Conservation (phyloP, 2,329 filamentous ascomycete species). For the Cercospora zeina region DNA sequence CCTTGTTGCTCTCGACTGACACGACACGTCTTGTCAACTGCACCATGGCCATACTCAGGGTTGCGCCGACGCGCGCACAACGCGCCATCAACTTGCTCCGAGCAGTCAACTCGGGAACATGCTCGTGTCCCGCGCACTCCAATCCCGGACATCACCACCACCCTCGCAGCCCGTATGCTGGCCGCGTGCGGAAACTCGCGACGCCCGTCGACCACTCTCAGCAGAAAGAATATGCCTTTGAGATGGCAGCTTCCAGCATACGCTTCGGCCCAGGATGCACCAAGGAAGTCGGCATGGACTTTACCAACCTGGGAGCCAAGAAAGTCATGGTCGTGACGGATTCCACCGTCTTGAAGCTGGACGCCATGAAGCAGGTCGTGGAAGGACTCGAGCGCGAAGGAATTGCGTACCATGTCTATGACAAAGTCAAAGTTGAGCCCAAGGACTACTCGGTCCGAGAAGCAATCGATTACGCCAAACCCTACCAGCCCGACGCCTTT, state of each 20-base stretch:
- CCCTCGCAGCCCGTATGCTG: slow-evolving; percentile 58
- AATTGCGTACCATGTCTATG: slow-evolving; percentile 77
- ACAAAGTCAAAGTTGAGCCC: slow-evolving; percentile 80
- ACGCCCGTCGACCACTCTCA: slow-evolving; percentile 70
- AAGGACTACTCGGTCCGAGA: slow-evolving; percentile 92
- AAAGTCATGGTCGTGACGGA: slow-evolving; percentile 93
- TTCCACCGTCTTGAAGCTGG: slow-evolving; percentile 72
- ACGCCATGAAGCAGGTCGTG: slow-evolving; percentile 85
- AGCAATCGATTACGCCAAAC: slow-evolving; percentile 82
- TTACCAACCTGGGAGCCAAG: slow-evolving; percentile 84
- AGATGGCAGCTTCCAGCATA: slow-evolving; percentile 95
- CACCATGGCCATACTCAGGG: slow-evolving; percentile 42
- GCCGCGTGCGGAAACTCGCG: slow-evolving; percentile 60
- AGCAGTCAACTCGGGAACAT: slow-evolving; percentile 86
- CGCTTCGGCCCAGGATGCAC: slow-evolving; percentile 91
- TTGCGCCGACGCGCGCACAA: slow-evolving; percentile 52
- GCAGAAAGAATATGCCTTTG: slow-evolving; percentile 95
- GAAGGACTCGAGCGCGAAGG: slow-evolving; percentile 78
- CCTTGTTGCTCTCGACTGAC: neutral
- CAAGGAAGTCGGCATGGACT: slow-evolving; percentile 93
- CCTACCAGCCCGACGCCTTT: slow-evolving; percentile 81
- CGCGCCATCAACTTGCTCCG: slow-evolving; percentile 73
- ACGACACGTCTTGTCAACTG: neutral
- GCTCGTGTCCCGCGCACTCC: slow-evolving; percentile 83
- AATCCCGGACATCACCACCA: slow-evolving; percentile 68